Evolutionary conservation across 1,284 basidiomycete species (phyloP).

Genomic region (Tremellales sp.): DNA sequence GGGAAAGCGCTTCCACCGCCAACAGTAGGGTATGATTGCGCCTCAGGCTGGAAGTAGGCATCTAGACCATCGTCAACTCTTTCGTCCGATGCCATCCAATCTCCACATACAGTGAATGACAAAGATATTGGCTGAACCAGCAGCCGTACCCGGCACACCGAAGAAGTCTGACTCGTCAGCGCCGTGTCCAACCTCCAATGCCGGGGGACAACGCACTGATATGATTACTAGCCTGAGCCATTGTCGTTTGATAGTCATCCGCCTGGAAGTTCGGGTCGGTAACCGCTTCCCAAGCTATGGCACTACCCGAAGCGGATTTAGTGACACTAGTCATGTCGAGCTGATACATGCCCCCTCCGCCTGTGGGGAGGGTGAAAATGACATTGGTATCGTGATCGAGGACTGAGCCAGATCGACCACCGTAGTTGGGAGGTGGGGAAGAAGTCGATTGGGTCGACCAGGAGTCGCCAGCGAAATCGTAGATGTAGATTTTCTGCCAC

Average conservation of each 20-base stretch:
- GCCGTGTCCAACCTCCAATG: background rate
- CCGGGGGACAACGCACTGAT: slow-evolving; percentile 28
- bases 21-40: slow-evolving; percentile 59
- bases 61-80: slow-evolving; percentile 52
- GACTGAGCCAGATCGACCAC: slow-evolving; percentile 53
- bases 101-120: slow-evolving; percentile 74
- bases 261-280: slow-evolving; percentile 56
- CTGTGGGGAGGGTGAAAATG: slow-evolving; percentile 54
- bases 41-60: slow-evolving; percentile 71
- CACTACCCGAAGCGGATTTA: slow-evolving; percentile 56
- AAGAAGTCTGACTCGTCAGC: slow-evolving; percentile 62
- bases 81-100: background rate
- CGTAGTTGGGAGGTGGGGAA: slow-evolving; percentile 30
- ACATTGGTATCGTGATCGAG: slow-evolving; percentile 86
- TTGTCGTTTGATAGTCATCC: slow-evolving; percentile 31
- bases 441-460: slow-evolving; percentile 48
- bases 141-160: slow-evolving; percentile 60
- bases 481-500: slow-evolving; percentile 46
- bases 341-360: slow-evolving; percentile 50
- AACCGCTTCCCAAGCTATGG: slow-evolving; percentile 62
- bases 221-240: slow-evolving; percentile 44
- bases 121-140: slow-evolving; percentile 71
- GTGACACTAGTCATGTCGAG: slow-evolving; percentile 62
- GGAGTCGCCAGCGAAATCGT: slow-evolving; percentile 39
- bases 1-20: slow-evolving; percentile 61